Evolutionary conservation across 306 rosid genomes (phyloP).

Genomic region (Quercus suber): DNA sequence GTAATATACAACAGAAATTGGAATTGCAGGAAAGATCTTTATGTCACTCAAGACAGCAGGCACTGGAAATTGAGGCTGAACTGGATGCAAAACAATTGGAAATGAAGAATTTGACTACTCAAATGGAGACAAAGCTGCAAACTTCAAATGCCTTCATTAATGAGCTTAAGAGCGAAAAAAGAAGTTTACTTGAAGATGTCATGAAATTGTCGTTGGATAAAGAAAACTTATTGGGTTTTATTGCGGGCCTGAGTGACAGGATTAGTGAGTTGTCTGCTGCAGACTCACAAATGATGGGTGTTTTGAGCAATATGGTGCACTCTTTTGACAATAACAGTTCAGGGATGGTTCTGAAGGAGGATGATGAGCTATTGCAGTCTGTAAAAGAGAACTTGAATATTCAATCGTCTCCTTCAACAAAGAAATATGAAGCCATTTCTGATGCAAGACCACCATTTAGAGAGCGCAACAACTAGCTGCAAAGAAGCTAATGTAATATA

Average conservation of each 20-base stretch:
- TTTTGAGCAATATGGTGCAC: slow-evolving; percentile 40
- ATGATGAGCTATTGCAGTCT: slow-evolving; percentile 26
- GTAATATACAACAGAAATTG: slow-evolving; percentile 45
- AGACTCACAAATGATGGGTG: slow-evolving; percentile 48
- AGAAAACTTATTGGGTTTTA: slow-evolving; percentile 46
- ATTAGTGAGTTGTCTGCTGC: slow-evolving; percentile 41
- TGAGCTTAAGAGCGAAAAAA: slow-evolving; percentile 53
- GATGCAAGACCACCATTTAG: slow-evolving; percentile 58
- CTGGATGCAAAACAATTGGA: slow-evolving; percentile 43
- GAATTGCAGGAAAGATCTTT: slow-evolving; percentile 45
- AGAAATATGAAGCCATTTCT: slow-evolving; percentile 42
- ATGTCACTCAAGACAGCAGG: slow-evolving; percentile 43
- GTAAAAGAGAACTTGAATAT: slow-evolving; percentile 46
- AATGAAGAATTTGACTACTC: slow-evolving; percentile 36
- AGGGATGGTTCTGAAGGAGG: slow-evolving; percentile 23
- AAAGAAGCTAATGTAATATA: background rate
- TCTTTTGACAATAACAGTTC: slow-evolving; percentile 36
- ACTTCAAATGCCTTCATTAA: slow-evolving; percentile 49
- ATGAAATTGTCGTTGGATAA: slow-evolving; percentile 52
- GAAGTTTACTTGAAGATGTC: slow-evolving; percentile 52
- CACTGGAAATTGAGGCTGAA: slow-evolving; percentile 50
- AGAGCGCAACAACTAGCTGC: slow-evolving; percentile 51
- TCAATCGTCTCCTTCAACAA: slow-evolving; percentile 35
- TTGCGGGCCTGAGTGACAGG: slow-evolving; percentile 41
- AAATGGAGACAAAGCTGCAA: slow-evolving; percentile 52